Conservation (phyloP, 306 rosid species). For the Vigna reflexopilosa region DNA sequence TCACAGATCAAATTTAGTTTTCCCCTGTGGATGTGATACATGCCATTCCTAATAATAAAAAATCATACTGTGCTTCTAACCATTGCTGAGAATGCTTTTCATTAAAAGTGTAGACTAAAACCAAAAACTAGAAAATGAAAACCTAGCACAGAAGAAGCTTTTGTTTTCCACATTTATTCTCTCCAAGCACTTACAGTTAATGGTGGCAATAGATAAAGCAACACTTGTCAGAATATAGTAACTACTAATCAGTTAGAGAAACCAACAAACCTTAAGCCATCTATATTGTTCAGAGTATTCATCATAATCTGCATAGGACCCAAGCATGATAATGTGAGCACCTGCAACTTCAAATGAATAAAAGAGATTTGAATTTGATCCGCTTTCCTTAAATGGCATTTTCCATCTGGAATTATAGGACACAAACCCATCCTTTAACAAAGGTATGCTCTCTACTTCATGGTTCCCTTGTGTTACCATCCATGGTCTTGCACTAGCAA, state of each 20-base stretch:
- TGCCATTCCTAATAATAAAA: neutral
- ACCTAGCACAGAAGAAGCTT: constrained; percentile 20
- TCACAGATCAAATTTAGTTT: constrained; percentile 4
- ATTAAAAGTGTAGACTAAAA: neutral
- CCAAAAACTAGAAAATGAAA: neutral
- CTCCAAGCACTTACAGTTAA: neutral
- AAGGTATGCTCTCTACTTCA: constrained; percentile 73
- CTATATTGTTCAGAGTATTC: constrained; percentile 80
- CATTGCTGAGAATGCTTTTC: neutral
- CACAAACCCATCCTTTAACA: constrained; percentile 71
- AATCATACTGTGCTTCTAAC: constrained; percentile 1
- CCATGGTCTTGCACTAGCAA: constrained; percentile 92
- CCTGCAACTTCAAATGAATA: constrained; percentile 93
- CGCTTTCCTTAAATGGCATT: constrained; percentile 92
- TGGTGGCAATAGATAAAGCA: constrained; percentile 1
- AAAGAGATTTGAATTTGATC: constrained; percentile 86
- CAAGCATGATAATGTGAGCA: constrained; percentile 82
- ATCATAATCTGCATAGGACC: constrained; percentile 82
- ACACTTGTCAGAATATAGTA: constrained; percentile 11
- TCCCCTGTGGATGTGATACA: neutral
- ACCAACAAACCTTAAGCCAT: constrained; percentile 85
- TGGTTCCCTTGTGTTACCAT: constrained; percentile 98
- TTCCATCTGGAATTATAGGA: constrained; percentile 91
- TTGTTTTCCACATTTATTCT: constrained; percentile 2
- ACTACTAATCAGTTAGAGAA: constrained; percentile 13